phyloP scores from a whole-genome alignment of 2,329 filamentous ascomycete species.

The Ophiostoma ips region DNA sequence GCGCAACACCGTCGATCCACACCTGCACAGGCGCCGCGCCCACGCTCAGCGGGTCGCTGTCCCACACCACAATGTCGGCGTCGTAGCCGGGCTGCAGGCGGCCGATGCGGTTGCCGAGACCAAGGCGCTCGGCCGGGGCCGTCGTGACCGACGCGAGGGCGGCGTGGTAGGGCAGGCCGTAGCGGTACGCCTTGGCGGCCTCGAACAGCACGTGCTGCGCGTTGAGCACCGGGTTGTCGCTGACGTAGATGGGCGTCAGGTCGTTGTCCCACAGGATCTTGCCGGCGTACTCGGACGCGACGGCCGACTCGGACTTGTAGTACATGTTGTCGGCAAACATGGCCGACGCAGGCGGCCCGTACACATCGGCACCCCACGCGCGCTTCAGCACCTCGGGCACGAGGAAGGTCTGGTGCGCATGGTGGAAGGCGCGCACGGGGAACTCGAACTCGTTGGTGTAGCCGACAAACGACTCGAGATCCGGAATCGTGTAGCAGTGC shows the following conservation, averaged over 20 bases:
- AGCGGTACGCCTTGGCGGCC: conserved; percentile 44
- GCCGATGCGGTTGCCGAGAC: conserved; percentile 42
- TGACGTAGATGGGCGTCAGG: conserved; percentile 54
- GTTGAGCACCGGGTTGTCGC: conserved; percentile 56
- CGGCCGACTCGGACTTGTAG: conserved; percentile 55
- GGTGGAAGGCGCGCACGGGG: conserved; percentile 51
- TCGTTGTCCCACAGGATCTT: conserved; percentile 52
- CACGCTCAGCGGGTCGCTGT: conserved; percentile 46
- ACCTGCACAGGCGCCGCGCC: conserved; percentile 47
- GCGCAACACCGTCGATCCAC: conserved; percentile 48
- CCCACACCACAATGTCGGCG: conserved; percentile 48
- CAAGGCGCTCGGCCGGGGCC: conserved; percentile 43
- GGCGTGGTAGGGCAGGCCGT: conserved; percentile 46
- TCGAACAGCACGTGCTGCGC: conserved; percentile 57
- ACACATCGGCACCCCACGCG: conserved; percentile 29
- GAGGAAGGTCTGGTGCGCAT: conserved; percentile 53
- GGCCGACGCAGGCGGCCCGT: conserved; percentile 14
- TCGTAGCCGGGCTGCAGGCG: conserved; percentile 49
- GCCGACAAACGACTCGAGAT: conserved; percentile 54
- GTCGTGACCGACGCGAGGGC: conserved; percentile 45
- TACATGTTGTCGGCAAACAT: conserved; percentile 55
- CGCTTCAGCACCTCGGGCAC: conserved; percentile 50
- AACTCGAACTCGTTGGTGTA: conserved; percentile 62
- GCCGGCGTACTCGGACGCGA: conserved; percentile 50
- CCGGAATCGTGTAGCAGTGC: conserved; percentile 57